Evolutionary conservation across 768 basidiomycete genomes (phyloP).

Genomic region (Rhodotorula taiwanensis): DNA sequence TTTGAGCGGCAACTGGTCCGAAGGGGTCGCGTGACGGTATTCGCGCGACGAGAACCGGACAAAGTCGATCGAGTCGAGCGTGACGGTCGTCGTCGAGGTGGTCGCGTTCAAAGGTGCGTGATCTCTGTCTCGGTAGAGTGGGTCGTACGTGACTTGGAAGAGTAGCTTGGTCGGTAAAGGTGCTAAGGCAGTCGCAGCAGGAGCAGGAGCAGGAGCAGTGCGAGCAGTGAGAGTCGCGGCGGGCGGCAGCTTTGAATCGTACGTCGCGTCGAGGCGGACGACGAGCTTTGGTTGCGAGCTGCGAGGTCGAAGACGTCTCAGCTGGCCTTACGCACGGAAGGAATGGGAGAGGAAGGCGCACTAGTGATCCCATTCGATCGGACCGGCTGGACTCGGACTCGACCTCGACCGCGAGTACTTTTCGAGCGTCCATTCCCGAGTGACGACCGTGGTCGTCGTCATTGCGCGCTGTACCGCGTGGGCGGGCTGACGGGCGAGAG

Average conservation of each 20-base stretch:
- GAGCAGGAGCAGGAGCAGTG: no score
- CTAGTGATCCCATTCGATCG: conserved; percentile 28
- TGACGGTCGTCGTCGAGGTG: conserved; percentile 1
- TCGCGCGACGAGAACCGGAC: conserved; percentile 8
- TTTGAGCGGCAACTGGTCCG: conserved; percentile 26
- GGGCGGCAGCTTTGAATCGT: no score
- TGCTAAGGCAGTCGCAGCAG: neutral
- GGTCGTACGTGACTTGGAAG: conserved; percentile 21
- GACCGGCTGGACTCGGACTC: neutral
- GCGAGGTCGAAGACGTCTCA: no score
- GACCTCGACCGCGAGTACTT: conserved; percentile 25
- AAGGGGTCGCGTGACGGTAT: conserved; percentile 1
- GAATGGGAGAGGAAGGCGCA: neutral
- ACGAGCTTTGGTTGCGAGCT: conserved; percentile 22
- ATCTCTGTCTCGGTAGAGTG: conserved; percentile 6
- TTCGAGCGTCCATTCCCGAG: conserved; percentile 14
- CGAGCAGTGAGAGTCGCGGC: no score
- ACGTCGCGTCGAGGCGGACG: conserved; percentile 21
- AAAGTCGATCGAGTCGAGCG: conserved; percentile 25
- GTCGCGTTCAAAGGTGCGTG: neutral
- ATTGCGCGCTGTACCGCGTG: neutral
- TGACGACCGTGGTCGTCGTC: conserved; percentile 10
- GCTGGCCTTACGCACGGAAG: neutral
- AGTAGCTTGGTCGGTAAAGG: conserved; percentile 5
- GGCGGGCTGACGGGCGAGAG: neutral